These are phyloP conservation scores for Breviolum minutum DNA, from an alignment of 73 alveolate species.

Conservation along the genomic window DNA sequence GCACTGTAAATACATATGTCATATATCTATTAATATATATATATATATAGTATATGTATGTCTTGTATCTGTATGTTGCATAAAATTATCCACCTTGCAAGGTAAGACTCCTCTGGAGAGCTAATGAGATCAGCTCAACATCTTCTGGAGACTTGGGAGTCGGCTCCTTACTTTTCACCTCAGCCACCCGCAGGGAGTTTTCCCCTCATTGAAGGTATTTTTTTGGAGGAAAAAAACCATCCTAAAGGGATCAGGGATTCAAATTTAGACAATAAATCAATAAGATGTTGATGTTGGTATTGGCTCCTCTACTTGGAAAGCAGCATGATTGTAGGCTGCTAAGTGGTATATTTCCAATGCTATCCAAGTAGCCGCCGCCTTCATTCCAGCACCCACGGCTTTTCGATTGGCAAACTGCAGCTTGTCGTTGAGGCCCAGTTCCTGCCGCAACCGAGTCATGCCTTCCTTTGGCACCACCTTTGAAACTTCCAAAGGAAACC, in stretches of 20 bases:
- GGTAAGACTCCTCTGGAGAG: conserved; percentile 1
- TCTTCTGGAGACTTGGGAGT: conserved; percentile 63
- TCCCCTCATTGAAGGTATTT: too few species aligned
- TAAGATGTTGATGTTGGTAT: too few species aligned
- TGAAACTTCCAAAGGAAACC: too few species aligned
- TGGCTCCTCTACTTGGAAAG: neutral
- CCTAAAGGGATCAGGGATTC: too few species aligned
- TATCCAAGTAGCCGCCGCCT: neutral
- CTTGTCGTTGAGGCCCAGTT: conserved; percentile 77
- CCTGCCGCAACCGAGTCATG: neutral
- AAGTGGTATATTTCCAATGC: neutral
- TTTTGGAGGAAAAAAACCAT: too few species aligned
- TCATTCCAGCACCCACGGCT: conserved; percentile 74
- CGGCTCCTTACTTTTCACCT: conserved; percentile 29
- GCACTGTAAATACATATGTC: neutral
- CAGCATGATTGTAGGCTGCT: neutral
- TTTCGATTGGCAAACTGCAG: conserved; percentile 87
- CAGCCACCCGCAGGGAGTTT: too few species aligned
- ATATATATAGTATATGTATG: neutral
- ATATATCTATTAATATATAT: too few species aligned
- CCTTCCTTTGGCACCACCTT: too few species aligned
- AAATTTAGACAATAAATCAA: too few species aligned
- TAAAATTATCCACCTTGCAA: neutral
- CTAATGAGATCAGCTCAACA: conserved; percentile 13
- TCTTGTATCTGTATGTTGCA: neutral